Percentiles rank a stretch among this genome's conserved stretches.
phyloP scores from a whole-genome alignment of 495 filamentous ascomycete genomes.

The Opeltia flavorubescens region DNA sequence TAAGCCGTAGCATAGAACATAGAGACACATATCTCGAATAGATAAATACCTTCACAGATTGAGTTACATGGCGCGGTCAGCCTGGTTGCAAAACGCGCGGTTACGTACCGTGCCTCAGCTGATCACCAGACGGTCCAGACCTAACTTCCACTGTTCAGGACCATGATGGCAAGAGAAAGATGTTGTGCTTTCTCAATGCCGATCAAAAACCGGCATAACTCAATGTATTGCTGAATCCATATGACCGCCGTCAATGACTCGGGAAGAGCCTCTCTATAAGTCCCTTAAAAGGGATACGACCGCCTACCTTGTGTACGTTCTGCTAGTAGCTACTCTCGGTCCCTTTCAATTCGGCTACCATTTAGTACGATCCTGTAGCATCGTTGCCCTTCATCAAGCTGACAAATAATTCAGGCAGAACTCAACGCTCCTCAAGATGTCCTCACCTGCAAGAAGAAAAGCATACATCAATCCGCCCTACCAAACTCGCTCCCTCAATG shows the following conservation, averaged over 20 bases:
- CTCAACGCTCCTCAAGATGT: slow-evolving; percentile 88
- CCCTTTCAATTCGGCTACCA: slow-evolving; percentile 92
- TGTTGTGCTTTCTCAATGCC: too few species aligned
- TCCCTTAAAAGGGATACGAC: slow-evolving; percentile 29
- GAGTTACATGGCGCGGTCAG: too few species aligned
- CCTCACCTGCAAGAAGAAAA: slow-evolving; percentile 60
- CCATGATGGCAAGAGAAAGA: too few species aligned
- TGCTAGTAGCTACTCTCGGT: slow-evolving; percentile 55
- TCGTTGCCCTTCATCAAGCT: slow-evolving; percentile 8
- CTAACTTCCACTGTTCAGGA: too few species aligned
- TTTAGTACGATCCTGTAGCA: slow-evolving; percentile 40
- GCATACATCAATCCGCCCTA: slow-evolving; percentile 9
- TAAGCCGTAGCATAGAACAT: too few species aligned
- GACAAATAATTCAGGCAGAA: slow-evolving; percentile 50
- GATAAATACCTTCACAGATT: too few species aligned
- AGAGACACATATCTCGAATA: too few species aligned
- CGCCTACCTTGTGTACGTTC: slow-evolving; percentile 48
- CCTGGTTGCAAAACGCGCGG: too few species aligned
- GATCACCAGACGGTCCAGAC: too few species aligned
- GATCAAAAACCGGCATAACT: too few species aligned
- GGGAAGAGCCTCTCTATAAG: slow-evolving; percentile 10
- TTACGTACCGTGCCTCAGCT: too few species aligned
- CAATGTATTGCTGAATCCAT: too few species aligned
- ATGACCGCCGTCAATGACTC: background rate
- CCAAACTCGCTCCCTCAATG: slow-evolving; percentile 49